Percentiles rank a stretch among this genome's conserved stretches.
These are phyloP conservation scores for Rhododendron williamsianum DNA, from an alignment of 148 eudicot genomes.

Conservation along the genomic window DNA sequence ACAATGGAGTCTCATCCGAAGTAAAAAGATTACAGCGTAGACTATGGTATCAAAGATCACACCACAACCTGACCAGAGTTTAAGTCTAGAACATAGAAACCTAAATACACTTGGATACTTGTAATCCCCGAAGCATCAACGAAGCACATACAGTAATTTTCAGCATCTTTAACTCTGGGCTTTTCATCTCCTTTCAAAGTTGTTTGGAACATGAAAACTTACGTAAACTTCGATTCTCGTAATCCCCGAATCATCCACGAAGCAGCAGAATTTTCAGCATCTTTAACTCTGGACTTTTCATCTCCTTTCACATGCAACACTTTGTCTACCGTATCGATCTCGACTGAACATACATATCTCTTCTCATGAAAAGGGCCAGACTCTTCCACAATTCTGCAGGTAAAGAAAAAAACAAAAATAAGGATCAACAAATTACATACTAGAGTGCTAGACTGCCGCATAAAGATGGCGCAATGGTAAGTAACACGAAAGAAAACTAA, in stretches of 20 bases:
- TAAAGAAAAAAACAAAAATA: not conserved
- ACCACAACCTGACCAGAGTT: too few relatives aligned
- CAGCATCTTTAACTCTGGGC: not conserved
- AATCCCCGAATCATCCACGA: slow-evolving; percentile 51
- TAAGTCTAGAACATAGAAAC: too few relatives aligned
- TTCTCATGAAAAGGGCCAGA: slow-evolving; percentile 56
- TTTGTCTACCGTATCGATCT: slow-evolving; percentile 32
- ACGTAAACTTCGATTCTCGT: slow-evolving; percentile 20
- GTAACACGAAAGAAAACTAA: not conserved
- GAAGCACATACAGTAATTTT: too few relatives aligned
- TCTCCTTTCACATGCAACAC: slow-evolving; percentile 33
- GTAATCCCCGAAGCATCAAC: too few relatives aligned
- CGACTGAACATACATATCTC: slow-evolving; percentile 52
- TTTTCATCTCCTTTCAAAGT: not conserved
- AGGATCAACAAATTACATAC: not conserved
- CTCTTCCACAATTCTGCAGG: slow-evolving; percentile 47
- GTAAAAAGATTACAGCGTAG: too few relatives aligned
- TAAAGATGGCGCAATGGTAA: too few relatives aligned
- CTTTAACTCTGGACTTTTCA: slow-evolving; percentile 44
- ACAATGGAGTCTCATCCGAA: too few relatives aligned
- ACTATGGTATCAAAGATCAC: too few relatives aligned
- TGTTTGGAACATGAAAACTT: not conserved
- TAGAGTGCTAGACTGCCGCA: not conserved
- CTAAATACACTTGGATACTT: too few relatives aligned
- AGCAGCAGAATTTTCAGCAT: slow-evolving; percentile 51